Base-by-base conservation (phyloP, 306 rosid genomes). In the Ammopiptanthus mongolicus region DNA sequence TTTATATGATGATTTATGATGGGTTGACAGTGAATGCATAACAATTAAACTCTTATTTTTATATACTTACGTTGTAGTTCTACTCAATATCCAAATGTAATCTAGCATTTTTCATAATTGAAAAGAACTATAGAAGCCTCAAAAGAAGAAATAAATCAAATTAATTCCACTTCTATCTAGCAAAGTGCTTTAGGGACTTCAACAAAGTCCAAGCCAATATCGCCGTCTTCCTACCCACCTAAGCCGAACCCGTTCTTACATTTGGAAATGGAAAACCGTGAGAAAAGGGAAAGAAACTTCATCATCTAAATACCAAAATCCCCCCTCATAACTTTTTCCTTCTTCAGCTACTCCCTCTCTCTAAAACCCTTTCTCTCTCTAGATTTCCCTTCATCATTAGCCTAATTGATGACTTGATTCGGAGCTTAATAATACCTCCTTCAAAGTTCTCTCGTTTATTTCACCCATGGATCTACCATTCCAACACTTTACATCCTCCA, bases 401-500 rank as follows among this genome's bases (percentile, higher is more conserved):
- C 76, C 64, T 75, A 70, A 76, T 81, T 75, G 81, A 85, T 81
- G 80, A 79, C 77, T 72, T 64, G n/a, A 41, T 68, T 56, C 65
- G 15, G 0, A 28, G 74, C 57, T 56, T 66, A 29, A 25, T 13
- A 31, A 65, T 47, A 66, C 44, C 55, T 25, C 34, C 58, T 39
- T 50, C 75, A 41, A 67, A 59, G 63, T 51, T 50, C 61, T 77
- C 81, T 58, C 69, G 57, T 62, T 51, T 47, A 47, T 34, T 82
- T 81, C 57, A 48, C 71, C 12, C 34, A 80, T 79, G 88, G 98
- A 91, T 91, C 97, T 89, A 50, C 85, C 75, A 60, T 79, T 84
- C 73, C 63, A 74, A 12, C 69, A 58, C 37, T 17, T 52, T 1
- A 23, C 60, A 10, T 21, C 28, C 67, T 81, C 31, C 80, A 80